Evolutionary conservation across 768 basidiomycete species (phyloP), one percentile per base, ranked within the genome.

Genomic region (Pisolithus marmoratus): DNA sequence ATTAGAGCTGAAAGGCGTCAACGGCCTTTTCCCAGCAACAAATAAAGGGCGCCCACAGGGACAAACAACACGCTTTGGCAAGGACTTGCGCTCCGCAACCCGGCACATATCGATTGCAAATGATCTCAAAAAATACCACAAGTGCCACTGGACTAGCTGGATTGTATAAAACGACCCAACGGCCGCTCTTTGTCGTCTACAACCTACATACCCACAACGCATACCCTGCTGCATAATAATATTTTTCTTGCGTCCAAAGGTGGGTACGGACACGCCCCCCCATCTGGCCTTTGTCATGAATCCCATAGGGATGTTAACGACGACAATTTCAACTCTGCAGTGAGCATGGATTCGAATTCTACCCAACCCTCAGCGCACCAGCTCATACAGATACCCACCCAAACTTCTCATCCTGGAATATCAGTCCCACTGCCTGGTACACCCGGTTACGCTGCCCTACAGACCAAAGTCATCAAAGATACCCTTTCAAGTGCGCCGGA

Each of bases 31-130:
- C 56, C 54, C 59, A 63, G 59, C 58, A 50, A 63, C 63, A 59
- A 71, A 70, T 56, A 63, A 67, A 63, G 53, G 49, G 70, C 71
- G 60, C 72, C 74, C 72, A 74, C 72, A 74, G 68, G 72, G 69
- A 71, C 74, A 74, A 74, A 75, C 74, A 74, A 74, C 48, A 64
- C 60, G 63, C 43, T 45, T 45, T 45, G 43, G 43, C 43, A 45
- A 45, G 24, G 43, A 23, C 8, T 26, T 26, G 29, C 43, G 24
- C 24, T 12, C 43, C 43, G 31, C 49, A 42, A n/a, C 26, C 46
- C 49, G 57, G 54, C 58, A 64, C 57, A 64, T 60, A 67, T 63
- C 58, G 60, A 68, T 70, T 60, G 52, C 49, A 40, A 63, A 69
- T 70, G 66, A 60, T 62, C 46, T 26, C 53, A 52, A 52, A 46